Evolutionary conservation across 2,329 filamentous ascomycete species (phyloP).

Genomic region (Penicillium hesseltinei): DNA sequence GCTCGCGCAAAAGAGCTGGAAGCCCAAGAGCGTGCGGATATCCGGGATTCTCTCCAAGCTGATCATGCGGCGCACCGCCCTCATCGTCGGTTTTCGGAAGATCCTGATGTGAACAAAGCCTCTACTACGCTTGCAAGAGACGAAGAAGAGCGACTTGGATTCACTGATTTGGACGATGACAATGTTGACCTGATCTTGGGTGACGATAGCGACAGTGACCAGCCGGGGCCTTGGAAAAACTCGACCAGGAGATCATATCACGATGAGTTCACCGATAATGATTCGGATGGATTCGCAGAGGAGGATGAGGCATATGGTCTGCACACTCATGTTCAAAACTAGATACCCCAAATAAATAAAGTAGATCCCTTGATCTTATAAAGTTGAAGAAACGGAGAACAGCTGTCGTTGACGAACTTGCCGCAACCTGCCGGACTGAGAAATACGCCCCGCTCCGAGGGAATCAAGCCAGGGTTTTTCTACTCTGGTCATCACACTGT

Average conservation of each 20-base stretch:
- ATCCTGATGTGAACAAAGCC: constrained; percentile 42
- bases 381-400: constrained; percentile 1
- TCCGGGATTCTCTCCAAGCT: constrained; percentile 35
- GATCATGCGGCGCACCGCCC: constrained; percentile 37
- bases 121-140: constrained; percentile 42
- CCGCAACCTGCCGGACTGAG: constrained; percentile 30
- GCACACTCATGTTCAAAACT: constrained; percentile 35
- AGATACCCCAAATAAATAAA: constrained; percentile 3
- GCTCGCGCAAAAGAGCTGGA: constrained; percentile 51
- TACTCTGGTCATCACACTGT: constrained; percentile 12
- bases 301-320: constrained; percentile 43
- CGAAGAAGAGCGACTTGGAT: constrained; percentile 45
- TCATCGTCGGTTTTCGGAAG: constrained; percentile 38
- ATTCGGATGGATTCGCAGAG: constrained; percentile 48
- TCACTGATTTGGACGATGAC: constrained; percentile 41
- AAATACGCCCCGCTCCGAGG: constrained; percentile 32
- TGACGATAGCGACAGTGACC: constrained; percentile 43
- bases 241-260: constrained; percentile 46
- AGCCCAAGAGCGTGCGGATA: constrained; percentile 45
- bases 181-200: constrained; percentile 45
- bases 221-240: constrained; percentile 24
- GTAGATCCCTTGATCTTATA: constrained; percentile 1
- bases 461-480: constrained; percentile 18
- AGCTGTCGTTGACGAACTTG: constrained; percentile 1
- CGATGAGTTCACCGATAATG: constrained; percentile 54